A percentile compares a stretch with the other conserved stretches of the same genome.
Evolutionary conservation across 345 rosid genomes (phyloP).

Genomic region (Citrus australasica): DNA sequence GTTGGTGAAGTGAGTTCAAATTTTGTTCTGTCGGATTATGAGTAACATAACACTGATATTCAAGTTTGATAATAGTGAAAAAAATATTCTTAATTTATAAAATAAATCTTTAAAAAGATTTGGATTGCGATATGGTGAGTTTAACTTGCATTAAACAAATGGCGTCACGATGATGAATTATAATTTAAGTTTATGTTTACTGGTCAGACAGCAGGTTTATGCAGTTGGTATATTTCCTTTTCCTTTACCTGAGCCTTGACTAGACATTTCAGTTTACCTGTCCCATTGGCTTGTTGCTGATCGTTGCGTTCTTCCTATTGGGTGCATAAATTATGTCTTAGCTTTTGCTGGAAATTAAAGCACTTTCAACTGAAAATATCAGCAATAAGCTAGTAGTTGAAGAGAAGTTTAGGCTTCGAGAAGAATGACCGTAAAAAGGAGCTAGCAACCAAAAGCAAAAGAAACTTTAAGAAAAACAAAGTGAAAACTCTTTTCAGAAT

Average conservation of each 20-base stretch:
- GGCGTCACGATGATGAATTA: neutral
- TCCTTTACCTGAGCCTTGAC: no score
- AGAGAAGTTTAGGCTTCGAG: neutral
- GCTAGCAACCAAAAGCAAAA: neutral
- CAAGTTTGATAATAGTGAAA: neutral
- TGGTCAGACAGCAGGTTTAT: constrained; percentile 7
- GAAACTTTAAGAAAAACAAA: neutral
- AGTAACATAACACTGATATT: constrained; percentile 5
- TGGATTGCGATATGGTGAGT: neutral
- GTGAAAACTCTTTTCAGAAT: neutral
- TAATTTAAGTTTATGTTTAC: neutral
- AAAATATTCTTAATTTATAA: neutral
- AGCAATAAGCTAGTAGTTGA: neutral
- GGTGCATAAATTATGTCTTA: neutral
- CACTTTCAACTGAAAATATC: neutral
- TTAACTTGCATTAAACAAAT: neutral
- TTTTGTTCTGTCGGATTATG: neutral
- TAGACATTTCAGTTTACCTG: no score
- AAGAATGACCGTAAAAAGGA: neutral
- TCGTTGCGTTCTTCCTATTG: no score
- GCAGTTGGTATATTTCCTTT: neutral
- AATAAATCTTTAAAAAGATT: constrained; percentile 2
- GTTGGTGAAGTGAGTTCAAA: neutral
- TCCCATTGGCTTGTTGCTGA: no score
- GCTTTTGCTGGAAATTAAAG: neutral